Evolutionary conservation across 225 moss, liverwort and hornwort species (phyloP).

Genomic region (Sphagnum tenellum): DNA sequence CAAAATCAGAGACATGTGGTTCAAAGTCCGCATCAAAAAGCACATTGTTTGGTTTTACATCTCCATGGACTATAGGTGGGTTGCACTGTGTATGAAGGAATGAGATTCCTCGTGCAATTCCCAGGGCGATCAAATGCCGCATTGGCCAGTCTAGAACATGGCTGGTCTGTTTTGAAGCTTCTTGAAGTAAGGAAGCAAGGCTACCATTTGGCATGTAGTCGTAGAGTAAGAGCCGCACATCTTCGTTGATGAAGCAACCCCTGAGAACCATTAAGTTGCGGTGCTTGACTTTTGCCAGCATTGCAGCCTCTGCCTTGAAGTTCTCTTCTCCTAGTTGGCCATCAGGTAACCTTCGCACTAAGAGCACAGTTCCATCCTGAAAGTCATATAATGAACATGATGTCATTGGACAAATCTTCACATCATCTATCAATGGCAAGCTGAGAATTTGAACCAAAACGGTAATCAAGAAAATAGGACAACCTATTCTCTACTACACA

Average conservation of each 20-base stretch:
- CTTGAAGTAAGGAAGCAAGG: constrained; percentile 66
- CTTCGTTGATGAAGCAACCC: constrained; percentile 53
- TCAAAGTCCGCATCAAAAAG: constrained; percentile 83
- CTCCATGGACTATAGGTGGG: constrained; percentile 73
- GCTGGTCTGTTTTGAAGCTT: constrained; percentile 71
- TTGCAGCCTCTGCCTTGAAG: constrained; percentile 54
- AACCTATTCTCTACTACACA: no score
- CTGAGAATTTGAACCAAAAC: no score
- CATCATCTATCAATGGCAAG: no score
- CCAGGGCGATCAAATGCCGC: constrained; percentile 74
- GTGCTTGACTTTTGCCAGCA: constrained; percentile 60
- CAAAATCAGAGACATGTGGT: constrained; percentile 81
- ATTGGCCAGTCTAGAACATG: constrained; percentile 81
- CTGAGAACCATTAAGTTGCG: constrained; percentile 62
- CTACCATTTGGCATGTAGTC: constrained; percentile 81
- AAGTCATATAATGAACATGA: background rate
- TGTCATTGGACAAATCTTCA: no score
- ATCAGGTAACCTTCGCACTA: constrained; percentile 57
- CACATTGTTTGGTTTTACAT: constrained; percentile 77
- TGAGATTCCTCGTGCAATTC: constrained; percentile 64
- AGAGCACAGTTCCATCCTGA: constrained; percentile 50
- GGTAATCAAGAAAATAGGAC: no score
- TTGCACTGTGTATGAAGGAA: constrained; percentile 65
- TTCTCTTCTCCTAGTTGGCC: constrained; percentile 36
- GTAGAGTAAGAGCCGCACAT: constrained; percentile 56